Evolutionary conservation across 202 grass and related monocot species (phyloP).

Genomic region (Sporobolus alterniflorus): DNA sequence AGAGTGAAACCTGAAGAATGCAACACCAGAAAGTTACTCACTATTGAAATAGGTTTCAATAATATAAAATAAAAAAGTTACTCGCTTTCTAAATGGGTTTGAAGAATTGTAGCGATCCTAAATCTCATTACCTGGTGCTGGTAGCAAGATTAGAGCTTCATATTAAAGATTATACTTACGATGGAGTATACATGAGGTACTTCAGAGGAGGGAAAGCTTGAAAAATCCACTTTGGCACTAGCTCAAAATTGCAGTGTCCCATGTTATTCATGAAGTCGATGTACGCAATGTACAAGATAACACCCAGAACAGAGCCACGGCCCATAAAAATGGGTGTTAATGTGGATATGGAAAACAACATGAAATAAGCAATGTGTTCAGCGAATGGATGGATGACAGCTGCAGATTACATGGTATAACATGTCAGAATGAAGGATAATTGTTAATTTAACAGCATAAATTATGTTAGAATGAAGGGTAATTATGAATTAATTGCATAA

Average conservation of each 20-base stretch:
- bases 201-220: conserved; percentile 68
- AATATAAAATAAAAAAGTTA: neutral
- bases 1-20: conserved; percentile 59
- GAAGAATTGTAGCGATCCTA: conserved; percentile 2
- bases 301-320: conserved; percentile 37
- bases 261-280: conserved; percentile 86
- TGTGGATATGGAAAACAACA: conserved; percentile 56
- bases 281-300: conserved; percentile 44
- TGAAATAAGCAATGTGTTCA: conserved; percentile 63
- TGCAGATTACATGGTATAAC: conserved; percentile 34
- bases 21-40: neutral
- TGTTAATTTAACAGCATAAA: conserved; percentile 20
- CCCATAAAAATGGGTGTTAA: conserved; percentile 39
- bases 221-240: conserved; percentile 69
- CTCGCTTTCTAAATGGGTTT: neutral
- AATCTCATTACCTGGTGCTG: conserved; percentile 10
- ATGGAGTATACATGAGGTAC: conserved; percentile 85
- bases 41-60: neutral
- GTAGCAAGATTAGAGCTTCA: conserved; percentile 19
- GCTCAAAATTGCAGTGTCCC: conserved; percentile 80
- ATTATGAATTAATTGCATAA: conserved; percentile 17
- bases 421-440: conserved; percentile 21
- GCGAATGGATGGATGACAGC: conserved; percentile 77
- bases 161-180: conserved; percentile 59
- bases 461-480: conserved; percentile 23